Conservation (phyloP, 2,329 filamentous ascomycete species). For the Ilyonectria mors-panacis region DNA sequence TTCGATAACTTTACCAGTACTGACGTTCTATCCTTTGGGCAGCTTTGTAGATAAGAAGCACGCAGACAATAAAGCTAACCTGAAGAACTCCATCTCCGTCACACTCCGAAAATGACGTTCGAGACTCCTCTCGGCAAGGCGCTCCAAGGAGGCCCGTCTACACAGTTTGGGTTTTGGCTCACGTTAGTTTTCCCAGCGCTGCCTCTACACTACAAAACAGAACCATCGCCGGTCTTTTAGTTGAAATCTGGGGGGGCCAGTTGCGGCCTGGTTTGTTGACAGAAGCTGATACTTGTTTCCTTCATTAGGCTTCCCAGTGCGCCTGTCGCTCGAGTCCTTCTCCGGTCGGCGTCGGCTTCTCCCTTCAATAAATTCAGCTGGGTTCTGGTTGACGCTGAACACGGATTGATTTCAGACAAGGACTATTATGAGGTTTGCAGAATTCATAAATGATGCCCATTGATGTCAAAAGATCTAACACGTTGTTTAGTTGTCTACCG, state of each 20-base stretch:
- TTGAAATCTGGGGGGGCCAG: too few relatives aligned
- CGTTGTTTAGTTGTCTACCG: constrained; percentile 9
- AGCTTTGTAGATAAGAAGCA: neutral
- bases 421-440: constrained; percentile 26
- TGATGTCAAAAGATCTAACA: neutral
- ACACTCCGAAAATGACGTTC: neutral
- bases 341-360: constrained; percentile 10
- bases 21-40: neutral
- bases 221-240: too few relatives aligned
- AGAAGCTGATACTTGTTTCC: neutral
- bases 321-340: constrained; percentile 14
- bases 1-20: neutral
- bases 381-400: constrained; percentile 27
- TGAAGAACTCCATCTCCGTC: neutral
- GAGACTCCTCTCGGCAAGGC: constrained; percentile 13
- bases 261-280: too few relatives aligned
- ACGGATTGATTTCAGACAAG: constrained; percentile 30
- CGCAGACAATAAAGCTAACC: neutral
- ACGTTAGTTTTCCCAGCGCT: constrained; percentile 9
- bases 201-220: neutral
- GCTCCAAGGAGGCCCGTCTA: neutral
- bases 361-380: constrained; percentile 19
- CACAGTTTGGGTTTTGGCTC: constrained; percentile 27
- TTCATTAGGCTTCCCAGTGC: constrained; percentile 20
- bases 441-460: too few relatives aligned